A percentile compares a stretch with the other conserved stretches of the same genome.
phyloP scores from a whole-genome alignment of 805 yeast species.

The Candida peoriensis region DNA sequence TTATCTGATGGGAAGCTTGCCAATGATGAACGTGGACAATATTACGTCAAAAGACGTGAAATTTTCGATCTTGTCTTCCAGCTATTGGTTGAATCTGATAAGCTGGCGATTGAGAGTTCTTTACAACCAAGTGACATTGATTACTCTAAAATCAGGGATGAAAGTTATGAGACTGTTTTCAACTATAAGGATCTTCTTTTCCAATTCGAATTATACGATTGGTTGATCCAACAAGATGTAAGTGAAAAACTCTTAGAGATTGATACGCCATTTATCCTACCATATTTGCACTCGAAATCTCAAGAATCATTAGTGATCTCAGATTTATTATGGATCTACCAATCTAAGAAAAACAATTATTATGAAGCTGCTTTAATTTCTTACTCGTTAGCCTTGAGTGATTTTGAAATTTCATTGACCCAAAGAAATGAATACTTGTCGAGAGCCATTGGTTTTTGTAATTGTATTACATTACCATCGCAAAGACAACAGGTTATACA shows the following conservation, averaged over 20 bases:
- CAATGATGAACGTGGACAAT: constrained; percentile 45
- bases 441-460: constrained; percentile 89
- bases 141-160: constrained; percentile 54
- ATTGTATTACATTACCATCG: constrained; percentile 73
- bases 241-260: constrained; percentile 74
- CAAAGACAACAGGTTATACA: constrained; percentile 73
- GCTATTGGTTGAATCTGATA: constrained; percentile 67
- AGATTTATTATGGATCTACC: constrained; percentile 82
- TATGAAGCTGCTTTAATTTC: constrained; percentile 81
- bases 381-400: constrained; percentile 67
- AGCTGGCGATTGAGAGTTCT: constrained; percentile 42
- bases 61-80: constrained; percentile 73
- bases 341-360: constrained; percentile 74
- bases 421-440: constrained; percentile 85
- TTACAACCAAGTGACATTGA: constrained; percentile 21
- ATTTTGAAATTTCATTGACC: constrained; percentile 59
- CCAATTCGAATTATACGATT: constrained; percentile 88
- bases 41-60: constrained; percentile 47
- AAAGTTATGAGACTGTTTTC: constrained; percentile 70
- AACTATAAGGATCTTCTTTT: constrained; percentile 75
- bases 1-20: constrained; percentile 45
- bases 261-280: constrained; percentile 74
- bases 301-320: constrained; percentile 65
- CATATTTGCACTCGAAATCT: constrained; percentile 68
- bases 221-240: constrained; percentile 78